phyloP scores from a whole-genome alignment of 768 basidiomycete species.

The Russula sp. region DNA sequence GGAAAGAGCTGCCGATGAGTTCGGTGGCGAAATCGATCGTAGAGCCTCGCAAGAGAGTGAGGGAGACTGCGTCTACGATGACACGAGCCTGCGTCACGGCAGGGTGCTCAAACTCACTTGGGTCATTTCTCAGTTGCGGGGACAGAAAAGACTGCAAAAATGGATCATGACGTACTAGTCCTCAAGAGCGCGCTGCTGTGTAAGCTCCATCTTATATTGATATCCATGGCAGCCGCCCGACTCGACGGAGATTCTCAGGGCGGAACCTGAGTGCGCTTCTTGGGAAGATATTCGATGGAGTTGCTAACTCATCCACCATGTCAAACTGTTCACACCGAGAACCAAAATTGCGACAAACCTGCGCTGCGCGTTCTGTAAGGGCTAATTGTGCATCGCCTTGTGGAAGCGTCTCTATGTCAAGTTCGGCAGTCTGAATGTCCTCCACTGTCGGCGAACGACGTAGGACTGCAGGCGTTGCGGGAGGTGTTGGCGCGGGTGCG shows the following conservation, averaged over 20 bases:
- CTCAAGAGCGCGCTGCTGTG: constrained; percentile 56
- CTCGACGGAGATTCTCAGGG: constrained; percentile 80
- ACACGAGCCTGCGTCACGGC: constrained; percentile 69
- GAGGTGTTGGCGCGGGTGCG: constrained; percentile 13
- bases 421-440: constrained; percentile 57
- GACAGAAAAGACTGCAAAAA: not conserved
- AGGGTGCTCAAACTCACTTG: constrained; percentile 71
- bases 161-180: constrained; percentile 69
- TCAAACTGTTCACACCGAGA: not conserved
- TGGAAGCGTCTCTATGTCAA: constrained; percentile 59
- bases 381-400: constrained; percentile 51
- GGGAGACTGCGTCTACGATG: constrained; percentile 81
- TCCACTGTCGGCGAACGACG: constrained; percentile 37
- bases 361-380: constrained; percentile 72
- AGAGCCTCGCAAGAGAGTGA: constrained; percentile 81
- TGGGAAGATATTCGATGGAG: constrained; percentile 64
- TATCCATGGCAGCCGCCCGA: constrained; percentile 98
- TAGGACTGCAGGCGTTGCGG: constrained; percentile 38
- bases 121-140: constrained; percentile 3
- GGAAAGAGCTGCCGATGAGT: constrained; percentile 90
- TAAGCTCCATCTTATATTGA: constrained; percentile 89
- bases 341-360: constrained; percentile 45
- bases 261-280: constrained; percentile 60
- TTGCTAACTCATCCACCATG: constrained; percentile 53
- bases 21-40: constrained; percentile 91